Base-by-base conservation (phyloP, 805 yeast species). In the Hanseniaspora thailandica region DNA sequence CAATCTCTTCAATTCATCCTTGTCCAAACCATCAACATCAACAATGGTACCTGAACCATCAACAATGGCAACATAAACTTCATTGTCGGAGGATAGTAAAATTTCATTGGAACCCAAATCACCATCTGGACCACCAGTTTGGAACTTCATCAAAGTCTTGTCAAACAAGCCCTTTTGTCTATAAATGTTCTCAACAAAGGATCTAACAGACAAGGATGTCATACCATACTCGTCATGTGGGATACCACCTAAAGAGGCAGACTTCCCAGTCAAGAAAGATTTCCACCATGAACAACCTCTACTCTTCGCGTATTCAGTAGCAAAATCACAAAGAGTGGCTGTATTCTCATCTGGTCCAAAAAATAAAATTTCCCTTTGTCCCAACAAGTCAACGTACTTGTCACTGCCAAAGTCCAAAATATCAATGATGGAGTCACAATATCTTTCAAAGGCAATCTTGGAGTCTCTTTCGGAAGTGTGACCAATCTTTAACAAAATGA, bases 261-360 rank as follows among this genome's bases (percentile, higher is more conserved):
- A 78, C 71, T 93, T 93, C 61, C 98, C 98, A 31, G 98, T 90
- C 69, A 93, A 83, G 74, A 90, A 90, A 1, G 97, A 90, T 71
- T 87, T 90, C 98, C 98, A 90, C 88, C 96, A 87, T 50, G 88
- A 84, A 46, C 97, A 96, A 57, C 95, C 95, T 69, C 98, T 82
- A 55, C 72, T 69, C 62, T 84, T 80, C 26, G 98, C 97, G 66
- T 90, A 97, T 60, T 81, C 70, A 25, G 97, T 93, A 10, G 98
- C 97, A 97, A 97, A 90, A 68, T 93, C 89, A 50, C 88, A 95
- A 63, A 85, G 82, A 23, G 83, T 84, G 20, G 98, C 97, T 51
- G 97, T 89, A 67, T 95, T 95, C 75, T 90, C 98, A 71, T 90
- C 98, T n/a, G 98, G 98, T 53, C 98, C 98, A 82, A 90, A 84